Percentiles rank a stretch among this genome's conserved stretches.
Conservation (phyloP, 2,329 filamentous ascomycete species). For the Fusarium falciforme region DNA sequence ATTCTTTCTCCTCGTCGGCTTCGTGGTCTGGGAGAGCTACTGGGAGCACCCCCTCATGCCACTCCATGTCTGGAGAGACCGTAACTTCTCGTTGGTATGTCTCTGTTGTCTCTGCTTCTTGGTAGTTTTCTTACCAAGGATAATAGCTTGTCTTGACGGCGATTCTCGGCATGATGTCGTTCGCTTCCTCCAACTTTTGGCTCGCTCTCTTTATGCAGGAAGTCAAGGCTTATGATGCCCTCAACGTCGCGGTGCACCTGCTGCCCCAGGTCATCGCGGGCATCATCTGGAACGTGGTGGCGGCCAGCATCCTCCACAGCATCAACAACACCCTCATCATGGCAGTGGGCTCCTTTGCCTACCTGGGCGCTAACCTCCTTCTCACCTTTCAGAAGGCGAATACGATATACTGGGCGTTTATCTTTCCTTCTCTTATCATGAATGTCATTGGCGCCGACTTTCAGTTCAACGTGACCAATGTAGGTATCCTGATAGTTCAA, state of each 20-base stretch:
- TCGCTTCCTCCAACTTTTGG: slow-evolving; percentile 71
- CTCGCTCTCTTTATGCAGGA: slow-evolving; percentile 74
- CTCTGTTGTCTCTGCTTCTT: neutral
- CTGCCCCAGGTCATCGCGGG: slow-evolving; percentile 74
- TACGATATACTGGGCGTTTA: slow-evolving; percentile 72
- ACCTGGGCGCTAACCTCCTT: slow-evolving; percentile 58
- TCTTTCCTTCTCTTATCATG: slow-evolving; percentile 70
- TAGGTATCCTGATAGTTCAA: slow-evolving; percentile 49
- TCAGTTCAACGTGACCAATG: slow-evolving; percentile 77
- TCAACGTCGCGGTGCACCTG: slow-evolving; percentile 71
- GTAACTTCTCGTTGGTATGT: slow-evolving; percentile 71
- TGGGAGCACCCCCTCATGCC: slow-evolving; percentile 63
- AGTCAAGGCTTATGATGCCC: slow-evolving; percentile 61
- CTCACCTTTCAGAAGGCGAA: slow-evolving; percentile 66
- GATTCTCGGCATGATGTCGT: slow-evolving; percentile 71
- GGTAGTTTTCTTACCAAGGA: neutral
- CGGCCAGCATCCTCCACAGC: slow-evolving; percentile 69
- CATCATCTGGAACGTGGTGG: slow-evolving; percentile 71
- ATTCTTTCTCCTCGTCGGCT: slow-evolving; percentile 63
- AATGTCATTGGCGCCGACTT: slow-evolving; percentile 75
- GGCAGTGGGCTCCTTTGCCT: slow-evolving; percentile 54
- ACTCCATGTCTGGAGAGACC: slow-evolving; percentile 68
- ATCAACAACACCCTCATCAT: slow-evolving; percentile 75
- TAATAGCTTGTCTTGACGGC: slow-evolving; percentile 65
- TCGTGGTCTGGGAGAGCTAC: slow-evolving; percentile 72